A percentile compares a stretch with the other conserved stretches of the same genome.
Evolutionary conservation across 2,329 filamentous ascomycete genomes (phyloP).

Genomic region (Aspergillus sp.): DNA sequence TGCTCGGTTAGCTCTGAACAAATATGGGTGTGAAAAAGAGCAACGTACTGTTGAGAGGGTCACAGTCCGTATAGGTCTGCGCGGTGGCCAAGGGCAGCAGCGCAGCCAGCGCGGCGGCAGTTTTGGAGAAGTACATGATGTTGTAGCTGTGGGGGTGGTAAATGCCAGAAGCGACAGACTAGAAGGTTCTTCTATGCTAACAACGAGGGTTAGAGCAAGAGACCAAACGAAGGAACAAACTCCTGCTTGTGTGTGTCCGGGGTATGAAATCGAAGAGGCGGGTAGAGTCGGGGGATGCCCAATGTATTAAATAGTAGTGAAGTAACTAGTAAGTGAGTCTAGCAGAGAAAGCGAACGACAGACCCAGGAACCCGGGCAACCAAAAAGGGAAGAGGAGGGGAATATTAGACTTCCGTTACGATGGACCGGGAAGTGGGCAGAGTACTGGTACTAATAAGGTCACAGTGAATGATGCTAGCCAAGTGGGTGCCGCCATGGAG

Average conservation of each 20-base stretch:
- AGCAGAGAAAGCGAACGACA: neutral
- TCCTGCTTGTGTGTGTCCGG: neutral
- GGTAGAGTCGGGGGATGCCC: neutral
- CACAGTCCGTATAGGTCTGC: constrained; percentile 76
- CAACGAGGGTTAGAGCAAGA: neutral
- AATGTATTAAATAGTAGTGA: constrained; percentile 12
- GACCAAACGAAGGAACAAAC: neutral
- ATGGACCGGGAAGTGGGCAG: constrained; percentile 1
- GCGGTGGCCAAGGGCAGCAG: constrained; percentile 48
- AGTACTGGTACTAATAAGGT: constrained; percentile 1
- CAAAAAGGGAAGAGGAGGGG: constrained; percentile 6
- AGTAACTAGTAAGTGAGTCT: constrained; percentile 11
- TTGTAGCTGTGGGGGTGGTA: neutral
- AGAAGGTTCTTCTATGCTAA: neutral
- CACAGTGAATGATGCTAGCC: constrained; percentile 3
- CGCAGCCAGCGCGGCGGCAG: constrained; percentile 33
- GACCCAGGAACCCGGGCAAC: constrained; percentile 7
- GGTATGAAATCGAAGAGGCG: constrained; percentile 4
- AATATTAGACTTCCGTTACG: constrained; percentile 11
- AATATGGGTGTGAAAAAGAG: neutral
- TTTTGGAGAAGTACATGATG: constrained; percentile 37
- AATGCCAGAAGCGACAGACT: neutral
- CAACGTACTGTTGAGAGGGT: constrained; percentile 55
- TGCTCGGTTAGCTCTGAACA: constrained; percentile 9
- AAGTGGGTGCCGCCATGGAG: constrained; percentile 9